These are phyloP conservation scores for Babesia bovis DNA, from an alignment of 169 alveolate species.

Conservation along the genomic window DNA sequence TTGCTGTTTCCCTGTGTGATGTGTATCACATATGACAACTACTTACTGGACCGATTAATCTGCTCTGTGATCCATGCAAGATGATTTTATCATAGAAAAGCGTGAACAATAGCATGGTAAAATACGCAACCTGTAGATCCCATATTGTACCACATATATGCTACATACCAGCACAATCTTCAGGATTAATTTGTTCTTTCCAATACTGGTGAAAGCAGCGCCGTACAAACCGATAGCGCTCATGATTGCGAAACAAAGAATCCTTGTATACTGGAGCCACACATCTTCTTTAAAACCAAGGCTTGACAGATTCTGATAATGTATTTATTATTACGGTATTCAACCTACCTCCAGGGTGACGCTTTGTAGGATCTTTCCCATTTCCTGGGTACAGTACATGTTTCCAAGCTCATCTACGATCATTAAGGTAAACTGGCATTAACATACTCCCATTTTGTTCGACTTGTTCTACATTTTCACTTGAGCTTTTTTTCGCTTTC, in stretches of 20 bases:
- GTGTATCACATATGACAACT: not conserved
- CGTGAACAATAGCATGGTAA: constrained; percentile 17
- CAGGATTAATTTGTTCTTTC: constrained; percentile 17
- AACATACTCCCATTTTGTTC: constrained; percentile 5
- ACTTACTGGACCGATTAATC: constrained; percentile 23
- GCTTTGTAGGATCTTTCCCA: constrained; percentile 23
- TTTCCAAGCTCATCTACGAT: constrained; percentile 8
- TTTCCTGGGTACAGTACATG: constrained; percentile 39
- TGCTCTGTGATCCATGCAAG: constrained; percentile 13
- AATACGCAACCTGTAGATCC: constrained; percentile 18
- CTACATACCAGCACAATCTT: constrained; percentile 47
- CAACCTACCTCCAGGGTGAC: constrained; percentile 1
- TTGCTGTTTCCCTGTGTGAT: constrained; percentile 21
- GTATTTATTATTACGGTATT: not conserved
- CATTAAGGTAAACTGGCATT: not conserved
- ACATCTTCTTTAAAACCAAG: constrained; percentile 43
- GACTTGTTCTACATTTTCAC: not conserved
- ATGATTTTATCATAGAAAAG: constrained; percentile 40
- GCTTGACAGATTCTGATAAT: constrained; percentile 36
- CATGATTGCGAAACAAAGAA: constrained; percentile 18
- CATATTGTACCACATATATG: not conserved
- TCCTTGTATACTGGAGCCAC: constrained; percentile 22
- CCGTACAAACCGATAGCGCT: constrained; percentile 50
- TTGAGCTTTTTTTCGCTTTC: not conserved
- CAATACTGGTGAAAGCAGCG: constrained; percentile 43